Percentiles rank a stretch among this genome's conserved stretches.
These are phyloP conservation scores for Xylariomycetidae sp. DNA, from an alignment of 2,329 filamentous ascomycete species.

Conservation along the genomic window DNA sequence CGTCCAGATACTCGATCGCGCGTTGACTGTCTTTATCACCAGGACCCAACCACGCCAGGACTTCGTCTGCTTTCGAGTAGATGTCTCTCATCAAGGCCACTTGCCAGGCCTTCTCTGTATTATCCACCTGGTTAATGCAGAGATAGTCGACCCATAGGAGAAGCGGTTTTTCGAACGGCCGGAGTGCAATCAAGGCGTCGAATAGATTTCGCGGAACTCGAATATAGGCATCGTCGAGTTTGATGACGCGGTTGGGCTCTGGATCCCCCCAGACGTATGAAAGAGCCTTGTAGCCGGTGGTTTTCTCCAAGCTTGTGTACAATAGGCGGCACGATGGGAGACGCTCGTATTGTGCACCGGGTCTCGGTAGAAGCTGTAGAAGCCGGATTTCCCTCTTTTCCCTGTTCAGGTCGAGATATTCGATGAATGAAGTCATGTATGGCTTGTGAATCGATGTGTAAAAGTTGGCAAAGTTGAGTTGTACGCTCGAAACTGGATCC, in stretches of 20 bases:
- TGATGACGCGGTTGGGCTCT: slow-evolving; percentile 8
- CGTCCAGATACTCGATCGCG: slow-evolving; percentile 2
- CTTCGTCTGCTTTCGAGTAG: slow-evolving; percentile 12
- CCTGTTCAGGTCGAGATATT: slow-evolving; percentile 1
- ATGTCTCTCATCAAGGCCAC: slow-evolving; percentile 17
- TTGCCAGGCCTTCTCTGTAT: slow-evolving; percentile 14
- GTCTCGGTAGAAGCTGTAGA: slow-evolving; percentile 1
- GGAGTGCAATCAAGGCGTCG: slow-evolving; percentile 4
- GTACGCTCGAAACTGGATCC: no score
- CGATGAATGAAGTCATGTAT: no score
- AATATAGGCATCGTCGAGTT: slow-evolving; percentile 8
- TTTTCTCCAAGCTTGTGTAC: neutral
- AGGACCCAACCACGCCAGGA: slow-evolving; percentile 16
- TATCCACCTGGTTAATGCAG: slow-evolving; percentile 17
- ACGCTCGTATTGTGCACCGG: slow-evolving; percentile 1
- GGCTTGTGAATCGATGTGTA: no score
- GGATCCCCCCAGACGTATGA: slow-evolving; percentile 17
- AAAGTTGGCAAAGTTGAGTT: no score
- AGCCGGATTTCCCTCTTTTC: slow-evolving; percentile 5
- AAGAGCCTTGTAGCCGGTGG: slow-evolving; percentile 15
- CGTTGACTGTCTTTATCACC: slow-evolving; percentile 1
- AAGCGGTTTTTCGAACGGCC: neutral
- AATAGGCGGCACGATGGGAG: slow-evolving; percentile 4
- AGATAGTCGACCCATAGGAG: slow-evolving; percentile 16
- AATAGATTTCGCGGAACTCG: slow-evolving; percentile 6